phyloP scores from a whole-genome alignment of 2,329 filamentous ascomycete species.

The Aspergillus thermomutatus region DNA sequence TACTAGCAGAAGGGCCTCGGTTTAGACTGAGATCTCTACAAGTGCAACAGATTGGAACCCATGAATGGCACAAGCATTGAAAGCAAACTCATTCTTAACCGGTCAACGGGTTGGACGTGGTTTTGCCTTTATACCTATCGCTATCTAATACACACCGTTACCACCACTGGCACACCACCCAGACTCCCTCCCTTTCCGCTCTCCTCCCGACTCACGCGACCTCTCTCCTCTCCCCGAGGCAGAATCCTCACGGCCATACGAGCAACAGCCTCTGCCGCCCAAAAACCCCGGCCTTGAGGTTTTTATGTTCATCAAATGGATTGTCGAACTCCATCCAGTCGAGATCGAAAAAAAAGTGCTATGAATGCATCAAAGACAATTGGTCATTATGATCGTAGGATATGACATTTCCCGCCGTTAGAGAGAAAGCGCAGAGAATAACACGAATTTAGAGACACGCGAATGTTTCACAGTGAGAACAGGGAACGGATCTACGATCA shows the following conservation, averaged over 20 bases:
- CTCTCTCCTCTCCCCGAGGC: not conserved
- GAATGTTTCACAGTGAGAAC: conserved; percentile 22
- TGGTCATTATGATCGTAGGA: conserved; percentile 39
- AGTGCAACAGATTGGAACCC: not conserved
- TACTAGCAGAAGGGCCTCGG: not conserved
- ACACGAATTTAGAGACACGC: conserved; percentile 12
- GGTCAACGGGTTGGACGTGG: not conserved
- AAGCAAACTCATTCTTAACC: not conserved
- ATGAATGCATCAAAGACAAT: conserved; percentile 33
- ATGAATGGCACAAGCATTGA: not conserved
- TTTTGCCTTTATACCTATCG: not conserved
- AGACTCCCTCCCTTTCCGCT: conserved; percentile 5
- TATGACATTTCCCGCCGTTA: conserved; percentile 33
- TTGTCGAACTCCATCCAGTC: conserved; percentile 22
- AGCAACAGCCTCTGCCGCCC: conserved; percentile 1
- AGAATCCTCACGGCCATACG: not conserved
- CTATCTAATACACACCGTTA: not conserved
- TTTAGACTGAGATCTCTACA: not conserved
- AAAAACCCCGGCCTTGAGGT: conserved; percentile 11
- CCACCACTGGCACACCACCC: conserved; percentile 7
- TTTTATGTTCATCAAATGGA: conserved; percentile 18
- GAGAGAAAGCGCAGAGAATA: conserved; percentile 8
- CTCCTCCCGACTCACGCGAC: conserved; percentile 7
- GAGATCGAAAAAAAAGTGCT: conserved; percentile 32
- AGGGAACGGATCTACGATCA: conserved; percentile 36